A percentile compares a stretch with the other conserved stretches of the same genome.
These are phyloP conservation scores for Globisporangium radiosum DNA, from an alignment of 352 stramenopile species.

Conservation along the genomic window DNA sequence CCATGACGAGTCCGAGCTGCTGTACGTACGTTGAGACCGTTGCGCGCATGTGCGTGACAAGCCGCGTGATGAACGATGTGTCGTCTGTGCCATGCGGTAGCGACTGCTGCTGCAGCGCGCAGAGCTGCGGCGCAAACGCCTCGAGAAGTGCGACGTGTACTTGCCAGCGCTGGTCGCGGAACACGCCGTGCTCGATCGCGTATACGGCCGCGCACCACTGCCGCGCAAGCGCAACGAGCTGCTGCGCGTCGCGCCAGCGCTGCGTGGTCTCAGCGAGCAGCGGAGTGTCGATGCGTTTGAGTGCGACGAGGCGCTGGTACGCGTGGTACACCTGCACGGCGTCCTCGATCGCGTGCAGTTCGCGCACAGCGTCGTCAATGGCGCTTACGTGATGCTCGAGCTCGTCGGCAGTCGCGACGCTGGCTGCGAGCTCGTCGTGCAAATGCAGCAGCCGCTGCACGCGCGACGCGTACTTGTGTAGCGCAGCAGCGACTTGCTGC, in stretches of 20 bases:
- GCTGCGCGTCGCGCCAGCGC: constrained; percentile 51
- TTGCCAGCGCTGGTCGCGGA: constrained; percentile 55
- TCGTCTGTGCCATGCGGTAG: not conserved
- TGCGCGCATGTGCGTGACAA: constrained; percentile 29
- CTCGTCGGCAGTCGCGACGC: constrained; percentile 45
- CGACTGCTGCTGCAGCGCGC: constrained; percentile 22
- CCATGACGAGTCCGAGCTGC: constrained; percentile 38
- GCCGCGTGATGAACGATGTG: constrained; percentile 24
- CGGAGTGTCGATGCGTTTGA: constrained; percentile 54
- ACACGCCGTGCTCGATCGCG: constrained; percentile 62
- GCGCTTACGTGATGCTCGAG: constrained; percentile 41
- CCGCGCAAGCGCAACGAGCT: constrained; percentile 39
- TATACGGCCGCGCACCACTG: constrained; percentile 37
- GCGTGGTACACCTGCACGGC: constrained; percentile 54
- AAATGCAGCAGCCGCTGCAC: constrained; percentile 44
- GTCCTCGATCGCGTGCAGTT: constrained; percentile 44
- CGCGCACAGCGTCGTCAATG: constrained; percentile 45
- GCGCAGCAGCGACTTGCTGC: constrained; percentile 48
- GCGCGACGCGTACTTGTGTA: constrained; percentile 45
- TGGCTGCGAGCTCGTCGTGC: constrained; percentile 39
- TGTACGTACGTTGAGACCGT: constrained; percentile 34
- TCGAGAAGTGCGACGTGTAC: constrained; percentile 29
- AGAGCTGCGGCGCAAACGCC: constrained; percentile 28
- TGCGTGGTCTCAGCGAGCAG: constrained; percentile 31
- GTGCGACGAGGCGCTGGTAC: constrained; percentile 62